A percentile compares a stretch with the other conserved stretches of the same genome.
Evolutionary conservation across 768 basidiomycete species (phyloP).

Genomic region (Tricholomella constricta): DNA sequence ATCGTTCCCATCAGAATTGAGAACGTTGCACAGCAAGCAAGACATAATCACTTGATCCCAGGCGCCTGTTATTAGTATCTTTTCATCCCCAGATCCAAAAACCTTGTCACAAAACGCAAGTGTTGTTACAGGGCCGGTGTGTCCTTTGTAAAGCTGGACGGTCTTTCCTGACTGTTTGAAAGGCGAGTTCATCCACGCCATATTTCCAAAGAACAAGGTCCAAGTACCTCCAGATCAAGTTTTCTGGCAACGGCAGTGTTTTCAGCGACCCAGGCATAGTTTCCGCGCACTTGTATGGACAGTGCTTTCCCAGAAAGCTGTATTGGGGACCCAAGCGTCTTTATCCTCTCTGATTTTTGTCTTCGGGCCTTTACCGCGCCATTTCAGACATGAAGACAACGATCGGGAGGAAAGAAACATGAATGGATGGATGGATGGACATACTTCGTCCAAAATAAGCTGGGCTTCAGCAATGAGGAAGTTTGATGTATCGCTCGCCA

Average conservation of each 20-base stretch:
- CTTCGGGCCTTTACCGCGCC: constrained; percentile 57
- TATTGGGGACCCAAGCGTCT: constrained; percentile 78
- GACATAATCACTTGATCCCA: constrained; percentile 76
- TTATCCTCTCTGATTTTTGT: constrained; percentile 70
- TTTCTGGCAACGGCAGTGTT: constrained; percentile 75
- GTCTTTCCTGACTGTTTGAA: constrained; percentile 74
- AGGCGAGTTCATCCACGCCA: background rate
- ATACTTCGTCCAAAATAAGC: constrained; percentile 59
- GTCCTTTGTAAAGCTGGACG: constrained; percentile 74
- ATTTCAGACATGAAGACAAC: constrained; percentile 8
- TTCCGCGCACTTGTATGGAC: constrained; percentile 62
- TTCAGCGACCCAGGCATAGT: constrained; percentile 85
- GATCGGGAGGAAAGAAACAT: constrained; percentile 24
- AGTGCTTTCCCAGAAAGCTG: constrained; percentile 75
- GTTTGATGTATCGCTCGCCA: constrained; percentile 42
- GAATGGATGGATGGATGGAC: no score
- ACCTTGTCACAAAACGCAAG: constrained; percentile 64
- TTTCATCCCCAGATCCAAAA: constrained; percentile 39
- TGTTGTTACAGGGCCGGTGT: constrained; percentile 86
- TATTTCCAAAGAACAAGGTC: background rate
- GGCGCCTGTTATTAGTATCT: constrained; percentile 81
- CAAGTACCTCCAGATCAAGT: constrained; percentile 71
- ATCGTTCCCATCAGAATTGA: constrained; percentile 11
- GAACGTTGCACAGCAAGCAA: background rate
- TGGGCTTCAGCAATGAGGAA: constrained; percentile 77